Evolutionary conservation across 169 alveolate genomes (phyloP), one percentile per base, ranked within the genome.

Genomic region (Plasmodium coatneyi): DNA sequence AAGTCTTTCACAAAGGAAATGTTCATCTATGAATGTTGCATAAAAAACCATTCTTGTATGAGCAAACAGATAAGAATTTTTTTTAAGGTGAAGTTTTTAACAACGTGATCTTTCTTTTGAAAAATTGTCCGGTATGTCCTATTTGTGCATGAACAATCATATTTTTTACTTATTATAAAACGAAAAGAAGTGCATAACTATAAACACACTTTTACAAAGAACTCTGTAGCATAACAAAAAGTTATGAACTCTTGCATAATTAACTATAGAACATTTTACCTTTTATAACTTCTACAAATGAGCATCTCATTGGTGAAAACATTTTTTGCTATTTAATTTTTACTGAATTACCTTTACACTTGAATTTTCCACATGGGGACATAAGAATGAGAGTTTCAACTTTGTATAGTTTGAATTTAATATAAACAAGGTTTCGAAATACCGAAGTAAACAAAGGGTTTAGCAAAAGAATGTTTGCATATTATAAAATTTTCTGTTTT

Each of bases 381-480:
- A 22, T 66, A 66, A 66, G 36, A 25, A 66, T 66, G 36, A 22
- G 76, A 66, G 76, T 66, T 66, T 66, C 76, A 66, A 28, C 16
- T 66, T 22, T 66, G 22, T 66, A 22, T 66, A 66, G 76, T 28
- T 28, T 66, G 34, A 66, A 25, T 28, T 66, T 5, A 66, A 25
- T 28, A 25, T 66, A 66, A 66, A 66, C 4, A 66, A 66, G 39
- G 36, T 66, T 66, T 66, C n/a, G 76, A 66, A 66, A 25, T 66
- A 28, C 36, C 76, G 41, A 66, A 19, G 76, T 66, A 66, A 12
- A 66, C 76, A 66, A 66, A 25, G 76, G 16, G 32, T 66, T 66
- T 66, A 66, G 76, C n/a, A 66, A 66, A 66, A 22, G 76, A 25
- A 66, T 66, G 76, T 66, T 66, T 66, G 76, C 76, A 49, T 66